Conservation (phyloP, 495 filamentous ascomycete species). For the Glutinoglossum americanum region DNA sequence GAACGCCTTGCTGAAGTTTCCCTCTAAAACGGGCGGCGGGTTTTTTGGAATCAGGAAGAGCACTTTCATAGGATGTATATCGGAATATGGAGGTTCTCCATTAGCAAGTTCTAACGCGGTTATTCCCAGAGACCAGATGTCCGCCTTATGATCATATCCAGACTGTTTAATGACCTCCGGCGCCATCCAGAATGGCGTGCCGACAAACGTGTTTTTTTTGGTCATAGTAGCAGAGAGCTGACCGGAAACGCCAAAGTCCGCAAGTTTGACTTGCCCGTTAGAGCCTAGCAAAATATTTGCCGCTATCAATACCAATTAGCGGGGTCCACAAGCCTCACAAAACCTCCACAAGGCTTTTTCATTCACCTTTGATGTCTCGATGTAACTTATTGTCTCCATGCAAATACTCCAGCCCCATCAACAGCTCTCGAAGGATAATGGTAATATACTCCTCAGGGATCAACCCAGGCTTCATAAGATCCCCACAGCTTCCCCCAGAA, state of each 20-base stretch:
- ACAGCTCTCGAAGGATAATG: slow-evolving; percentile 76
- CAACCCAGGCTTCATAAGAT: slow-evolving; percentile 77
- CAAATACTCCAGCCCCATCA: slow-evolving; percentile 79
- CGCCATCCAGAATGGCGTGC: slow-evolving; percentile 99
- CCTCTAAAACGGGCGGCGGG: slow-evolving; percentile 58
- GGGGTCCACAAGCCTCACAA: background rate
- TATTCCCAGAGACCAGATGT: slow-evolving; percentile 98
- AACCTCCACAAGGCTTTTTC: background rate
- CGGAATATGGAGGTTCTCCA: slow-evolving; percentile 86
- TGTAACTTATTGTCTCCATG: slow-evolving; percentile 92
- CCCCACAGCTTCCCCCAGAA: slow-evolving; percentile 77
- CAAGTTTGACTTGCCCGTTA: slow-evolving; percentile 87
- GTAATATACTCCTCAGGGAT: slow-evolving; percentile 88
- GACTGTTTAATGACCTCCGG: slow-evolving; percentile 97
- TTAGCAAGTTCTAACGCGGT: slow-evolving; percentile 84
- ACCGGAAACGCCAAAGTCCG: slow-evolving; percentile 92
- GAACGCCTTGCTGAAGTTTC: slow-evolving; percentile 72
- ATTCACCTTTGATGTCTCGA: slow-evolving; percentile 59
- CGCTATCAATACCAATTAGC: slow-evolving; percentile 26
- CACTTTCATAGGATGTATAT: slow-evolving; percentile 98
- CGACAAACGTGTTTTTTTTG: slow-evolving; percentile 97
- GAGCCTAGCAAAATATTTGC: slow-evolving; percentile 74
- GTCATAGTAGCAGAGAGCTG: slow-evolving; percentile 99
- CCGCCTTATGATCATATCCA: slow-evolving; percentile 94
- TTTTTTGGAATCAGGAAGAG: slow-evolving; percentile 95